Base-by-base conservation (phyloP, 345 rosid species). In the Pugionium dolabratum region DNA sequence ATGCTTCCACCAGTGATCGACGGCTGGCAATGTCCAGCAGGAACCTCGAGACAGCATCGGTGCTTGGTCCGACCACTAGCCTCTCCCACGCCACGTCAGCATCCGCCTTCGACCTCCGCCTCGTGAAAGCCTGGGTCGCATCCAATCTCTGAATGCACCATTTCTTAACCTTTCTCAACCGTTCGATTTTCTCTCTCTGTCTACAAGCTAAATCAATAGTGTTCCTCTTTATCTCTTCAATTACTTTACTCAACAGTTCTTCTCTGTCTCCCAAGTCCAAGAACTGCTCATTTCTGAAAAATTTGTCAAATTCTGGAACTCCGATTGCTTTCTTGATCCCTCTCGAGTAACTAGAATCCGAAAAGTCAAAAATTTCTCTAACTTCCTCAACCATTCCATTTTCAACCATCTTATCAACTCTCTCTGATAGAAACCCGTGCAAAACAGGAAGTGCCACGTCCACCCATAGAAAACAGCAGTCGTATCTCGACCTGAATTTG, bases 261-360 rank as follows among this genome's bases (percentile, higher is more conserved):
- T 54, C 74, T 6, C 73, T 67, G 6, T 61, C 75, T 32, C 59
- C 41, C 37, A 44, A 36, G 4, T 77, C 72, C 28, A 76, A 59
- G 45, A 57, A 78, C 4, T 62, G 46, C 31, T 89, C 86, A 0
- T 39, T 53, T 47, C 83, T 79, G 39, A 89, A 83, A 58, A 75
- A 78, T 31, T 1, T 30, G 50, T 89, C 85, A 10, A 89, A 78
- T 63, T 89, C 96, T 0, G 88, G 96, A 2, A 89, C 76, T 36
- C 96, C 94, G 10, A 89, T 86, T 2, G 94, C 87, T 53, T 63
- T 82, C 69, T 84, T 73, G 27, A 85, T 78, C 11, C 94, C 91
- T 40, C 48, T 68, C 0, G 82, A 65, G 59, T 86, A 89, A 68
- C 78, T 81, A 0, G 79, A 74, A 3, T 58, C 9, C 6, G 64